Conservation (phyloP, 495 filamentous ascomycete genomes). For the Aspergillus steynii region DNA sequence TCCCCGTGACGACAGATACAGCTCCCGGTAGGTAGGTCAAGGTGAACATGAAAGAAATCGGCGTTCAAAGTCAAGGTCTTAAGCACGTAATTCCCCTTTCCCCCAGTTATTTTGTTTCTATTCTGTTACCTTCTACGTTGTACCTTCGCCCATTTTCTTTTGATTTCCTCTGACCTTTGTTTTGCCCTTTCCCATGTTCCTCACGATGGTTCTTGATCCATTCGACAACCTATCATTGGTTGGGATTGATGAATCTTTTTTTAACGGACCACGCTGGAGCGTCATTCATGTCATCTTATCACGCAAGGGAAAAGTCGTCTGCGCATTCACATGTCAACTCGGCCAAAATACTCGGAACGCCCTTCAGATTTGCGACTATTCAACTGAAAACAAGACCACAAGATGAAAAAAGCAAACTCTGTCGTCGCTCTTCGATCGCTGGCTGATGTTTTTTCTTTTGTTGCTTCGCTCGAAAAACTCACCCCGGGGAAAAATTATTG, state of each 20-base stretch:
- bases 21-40: slow-evolving; percentile 39
- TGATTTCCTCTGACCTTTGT: slow-evolving; percentile 18
- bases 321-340: slow-evolving; percentile 36
- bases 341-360: slow-evolving; percentile 32
- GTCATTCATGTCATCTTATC: slow-evolving; percentile 36
- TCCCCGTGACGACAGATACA: slow-evolving; percentile 48
- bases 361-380: slow-evolving; percentile 32
- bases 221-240: slow-evolving; percentile 23
- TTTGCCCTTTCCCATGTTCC: slow-evolving; percentile 20
- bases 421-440: slow-evolving; percentile 43
- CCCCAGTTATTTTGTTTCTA: slow-evolving; percentile 13
- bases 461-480: slow-evolving; percentile 39
- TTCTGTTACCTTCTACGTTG: not conserved
- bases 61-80: slow-evolving; percentile 10
- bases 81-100: slow-evolving; percentile 17
- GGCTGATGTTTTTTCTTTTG: slow-evolving; percentile 43
- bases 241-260: slow-evolving; percentile 25
- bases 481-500: slow-evolving; percentile 44
- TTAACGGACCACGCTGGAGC: slow-evolving; percentile 39
- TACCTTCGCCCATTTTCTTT: slow-evolving; percentile 9
- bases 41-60: slow-evolving; percentile 7
- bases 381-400: slow-evolving; percentile 25
- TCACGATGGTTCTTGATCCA: slow-evolving; percentile 31
- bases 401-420: slow-evolving; percentile 17
- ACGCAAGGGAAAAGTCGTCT: slow-evolving; percentile 25